Percentiles rank a stretch among this genome's conserved stretches.
Conservation (phyloP, 2,329 filamentous ascomycete species). For the Venturia nashicola region DNA sequence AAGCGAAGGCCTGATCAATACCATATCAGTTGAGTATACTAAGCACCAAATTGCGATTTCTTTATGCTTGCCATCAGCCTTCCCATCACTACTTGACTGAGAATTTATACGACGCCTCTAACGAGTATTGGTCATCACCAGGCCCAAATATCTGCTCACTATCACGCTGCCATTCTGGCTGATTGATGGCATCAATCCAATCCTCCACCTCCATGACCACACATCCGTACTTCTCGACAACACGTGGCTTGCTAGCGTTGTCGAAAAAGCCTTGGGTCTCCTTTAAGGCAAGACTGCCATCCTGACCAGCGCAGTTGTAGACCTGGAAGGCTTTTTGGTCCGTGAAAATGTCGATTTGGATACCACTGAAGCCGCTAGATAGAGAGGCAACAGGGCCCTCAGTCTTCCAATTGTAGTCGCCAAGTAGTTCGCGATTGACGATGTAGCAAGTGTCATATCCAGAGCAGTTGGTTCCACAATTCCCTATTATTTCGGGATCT, state of each 20-base stretch:
- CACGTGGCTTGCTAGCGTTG: slow-evolving; percentile 42
- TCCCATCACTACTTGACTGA: slow-evolving; percentile 15
- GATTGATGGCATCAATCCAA: slow-evolving; percentile 88
- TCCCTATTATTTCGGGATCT: slow-evolving; percentile 49
- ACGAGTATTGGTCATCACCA: slow-evolving; percentile 28
- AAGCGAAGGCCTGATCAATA: neutral
- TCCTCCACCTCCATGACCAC: slow-evolving; percentile 86
- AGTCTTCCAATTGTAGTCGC: slow-evolving; percentile 50
- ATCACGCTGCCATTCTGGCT: slow-evolving; percentile 71
- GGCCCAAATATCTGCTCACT: slow-evolving; percentile 38
- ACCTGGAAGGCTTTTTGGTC: slow-evolving; percentile 85
- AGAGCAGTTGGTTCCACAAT: slow-evolving; percentile 71
- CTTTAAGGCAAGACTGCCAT: slow-evolving; percentile 55
- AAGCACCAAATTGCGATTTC: neutral
- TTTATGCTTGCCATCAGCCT: neutral
- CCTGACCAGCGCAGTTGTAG: slow-evolving; percentile 69
- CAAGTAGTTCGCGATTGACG: slow-evolving; percentile 41
- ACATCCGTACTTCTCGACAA: slow-evolving; percentile 67
- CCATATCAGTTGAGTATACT: neutral
- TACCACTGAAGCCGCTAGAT: slow-evolving; percentile 65
- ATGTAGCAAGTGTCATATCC: slow-evolving; percentile 74
- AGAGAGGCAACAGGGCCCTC: slow-evolving; percentile 51
- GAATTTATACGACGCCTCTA: slow-evolving; percentile 34
- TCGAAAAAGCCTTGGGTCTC: slow-evolving; percentile 53
- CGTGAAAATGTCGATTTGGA: slow-evolving; percentile 66